Conservation (phyloP, 1,284 basidiomycete species). For the Garcileccinum viscosum region DNA sequence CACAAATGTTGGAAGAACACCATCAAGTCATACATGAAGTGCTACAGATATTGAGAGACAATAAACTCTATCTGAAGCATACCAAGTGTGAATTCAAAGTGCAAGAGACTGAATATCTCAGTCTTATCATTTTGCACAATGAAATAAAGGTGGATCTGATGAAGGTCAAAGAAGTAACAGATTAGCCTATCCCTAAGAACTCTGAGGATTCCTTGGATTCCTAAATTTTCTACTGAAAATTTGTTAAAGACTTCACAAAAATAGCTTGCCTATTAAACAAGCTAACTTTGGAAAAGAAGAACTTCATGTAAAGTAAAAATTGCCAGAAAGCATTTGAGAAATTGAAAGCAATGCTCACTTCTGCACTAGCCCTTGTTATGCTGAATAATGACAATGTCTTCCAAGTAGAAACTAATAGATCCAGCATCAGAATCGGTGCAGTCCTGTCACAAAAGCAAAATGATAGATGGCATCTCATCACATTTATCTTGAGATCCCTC, state of each 20-base stretch:
- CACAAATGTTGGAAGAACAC: no score
- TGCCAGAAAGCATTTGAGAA: no score
- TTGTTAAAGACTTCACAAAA: no score
- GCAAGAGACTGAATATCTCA: background rate
- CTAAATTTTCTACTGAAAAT: background rate
- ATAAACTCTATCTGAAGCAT: background rate
- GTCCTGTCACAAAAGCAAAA: background rate
- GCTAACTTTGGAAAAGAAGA: no score
- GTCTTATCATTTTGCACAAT: background rate
- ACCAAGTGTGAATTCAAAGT: background rate
- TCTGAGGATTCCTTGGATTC: background rate
- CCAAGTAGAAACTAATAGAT: background rate
- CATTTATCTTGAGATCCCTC: background rate
- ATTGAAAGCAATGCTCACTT: no score
- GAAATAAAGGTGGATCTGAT: background rate
- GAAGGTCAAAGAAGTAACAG: background rate
- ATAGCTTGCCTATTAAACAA: no score
- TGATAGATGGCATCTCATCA: fast-evolving
- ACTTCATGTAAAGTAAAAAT: no score
- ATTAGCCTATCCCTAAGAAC: background rate
- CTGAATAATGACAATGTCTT: no score
- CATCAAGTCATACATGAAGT: no score
- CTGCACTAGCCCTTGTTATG: no score
- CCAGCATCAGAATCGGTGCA: background rate
- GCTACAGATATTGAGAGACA: background rate